Percentiles rank a stretch among this genome's conserved stretches.
Evolutionary conservation across 208 protist species (phyloP).

Genomic region (Wallacemonas collosoma): DNA sequence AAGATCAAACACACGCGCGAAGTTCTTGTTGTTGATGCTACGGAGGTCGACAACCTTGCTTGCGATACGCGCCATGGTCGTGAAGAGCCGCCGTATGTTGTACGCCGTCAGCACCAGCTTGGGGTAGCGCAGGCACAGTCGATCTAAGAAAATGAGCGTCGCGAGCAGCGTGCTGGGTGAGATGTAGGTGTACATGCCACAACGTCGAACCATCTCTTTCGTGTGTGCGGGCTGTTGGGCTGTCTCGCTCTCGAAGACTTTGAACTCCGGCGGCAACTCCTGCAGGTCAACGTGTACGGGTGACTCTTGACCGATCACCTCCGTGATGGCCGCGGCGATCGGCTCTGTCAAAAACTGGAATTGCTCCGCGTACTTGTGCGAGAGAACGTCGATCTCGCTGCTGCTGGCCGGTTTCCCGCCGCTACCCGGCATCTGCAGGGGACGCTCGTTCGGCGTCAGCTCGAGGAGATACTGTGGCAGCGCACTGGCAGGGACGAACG

Average conservation of each 20-base stretch:
- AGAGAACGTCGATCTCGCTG: constrained; percentile 78
- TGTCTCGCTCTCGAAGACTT: constrained; percentile 36
- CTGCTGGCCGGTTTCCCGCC: constrained; percentile 17
- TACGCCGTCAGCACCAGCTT: constrained; percentile 52
- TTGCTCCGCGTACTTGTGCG: constrained; percentile 82
- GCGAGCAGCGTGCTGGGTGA: constrained; percentile 76
- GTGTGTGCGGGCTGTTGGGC: not conserved
- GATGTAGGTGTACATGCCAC: constrained; percentile 81
- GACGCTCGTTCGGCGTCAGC: constrained; percentile 68
- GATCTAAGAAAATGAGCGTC: constrained; percentile 81
- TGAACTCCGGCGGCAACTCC: constrained; percentile 16
- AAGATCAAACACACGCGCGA: constrained; percentile 70
- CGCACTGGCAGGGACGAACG: not conserved
- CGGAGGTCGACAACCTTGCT: constrained; percentile 88
- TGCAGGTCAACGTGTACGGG: constrained; percentile 16
- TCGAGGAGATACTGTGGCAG: constrained; percentile 35
- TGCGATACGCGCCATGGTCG: constrained; percentile 73
- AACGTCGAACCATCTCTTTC: constrained; percentile 26
- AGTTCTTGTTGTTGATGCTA: constrained; percentile 89
- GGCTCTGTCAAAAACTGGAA: constrained; percentile 46
- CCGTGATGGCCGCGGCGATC: constrained; percentile 70
- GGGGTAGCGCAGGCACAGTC: constrained; percentile 64
- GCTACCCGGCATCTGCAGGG: constrained; percentile 30
- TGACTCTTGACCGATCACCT: constrained; percentile 37
- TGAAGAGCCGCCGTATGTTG: constrained; percentile 76